These are phyloP conservation scores for Penicillium lagena DNA, from an alignment of 495 filamentous ascomycete genomes.

Conservation along the genomic window DNA sequence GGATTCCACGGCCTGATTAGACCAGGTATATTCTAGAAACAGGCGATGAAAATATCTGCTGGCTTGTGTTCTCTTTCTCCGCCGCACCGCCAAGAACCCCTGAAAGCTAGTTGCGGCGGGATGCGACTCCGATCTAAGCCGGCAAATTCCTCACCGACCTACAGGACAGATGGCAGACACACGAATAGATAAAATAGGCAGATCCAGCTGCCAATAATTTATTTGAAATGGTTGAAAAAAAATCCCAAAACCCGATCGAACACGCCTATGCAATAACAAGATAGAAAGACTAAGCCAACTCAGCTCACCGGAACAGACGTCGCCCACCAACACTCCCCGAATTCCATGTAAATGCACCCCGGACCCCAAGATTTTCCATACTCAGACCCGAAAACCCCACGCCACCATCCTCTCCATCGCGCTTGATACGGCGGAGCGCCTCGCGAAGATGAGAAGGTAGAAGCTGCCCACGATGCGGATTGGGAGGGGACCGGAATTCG, in stretches of 20 bases:
- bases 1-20: too few species aligned
- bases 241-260: background rate
- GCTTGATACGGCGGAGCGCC: constrained; percentile 66
- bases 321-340: constrained; percentile 46
- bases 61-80: too few species aligned
- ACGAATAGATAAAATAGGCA: background rate
- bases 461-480: constrained; percentile 60
- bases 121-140: too few species aligned
- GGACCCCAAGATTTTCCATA: constrained; percentile 59
- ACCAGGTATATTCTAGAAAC: too few species aligned
- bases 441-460: constrained; percentile 79
- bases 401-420: constrained; percentile 56
- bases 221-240: background rate
- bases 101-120: too few species aligned
- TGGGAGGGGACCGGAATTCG: constrained; percentile 30
- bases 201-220: background rate
- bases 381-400: constrained; percentile 68
- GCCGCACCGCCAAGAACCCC: too few species aligned
- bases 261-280: background rate
- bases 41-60: too few species aligned
- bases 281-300: background rate
- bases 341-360: constrained; percentile 54
- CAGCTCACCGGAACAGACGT: constrained; percentile 52
- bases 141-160: too few species aligned
- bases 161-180: background rate